Evolutionary conservation across 306 rosid genomes (phyloP).

Genomic region (Hippophae rhamnoides): DNA sequence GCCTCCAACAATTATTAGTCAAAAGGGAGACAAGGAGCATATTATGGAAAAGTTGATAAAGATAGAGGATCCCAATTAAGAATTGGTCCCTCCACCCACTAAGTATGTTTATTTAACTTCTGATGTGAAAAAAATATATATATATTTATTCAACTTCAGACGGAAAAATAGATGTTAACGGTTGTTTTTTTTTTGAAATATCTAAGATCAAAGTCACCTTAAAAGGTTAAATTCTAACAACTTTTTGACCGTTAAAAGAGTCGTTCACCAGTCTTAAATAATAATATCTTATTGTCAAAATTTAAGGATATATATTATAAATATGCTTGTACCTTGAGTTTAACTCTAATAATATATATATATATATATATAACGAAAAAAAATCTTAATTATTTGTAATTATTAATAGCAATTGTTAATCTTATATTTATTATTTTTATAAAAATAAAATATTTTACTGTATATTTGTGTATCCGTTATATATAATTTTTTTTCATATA

Average conservation of each 20-base stretch:
- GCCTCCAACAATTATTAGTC: constrained; percentile 24
- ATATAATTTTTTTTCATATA: no score
- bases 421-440: no score
- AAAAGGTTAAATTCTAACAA: background rate
- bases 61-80: constrained; percentile 18
- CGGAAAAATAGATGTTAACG: constrained; percentile 24
- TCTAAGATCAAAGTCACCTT: constrained; percentile 10
- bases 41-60: constrained; percentile 43
- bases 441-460: no score
- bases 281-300: no score
- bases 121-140: background rate
- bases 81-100: constrained; percentile 57
- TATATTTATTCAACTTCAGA: background rate
- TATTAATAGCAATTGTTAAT: no score
- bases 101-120: constrained; percentile 35
- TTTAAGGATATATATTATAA: no score
- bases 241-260: constrained; percentile 36
- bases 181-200: constrained; percentile 6
- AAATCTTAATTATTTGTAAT: no score
- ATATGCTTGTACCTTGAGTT: no score
- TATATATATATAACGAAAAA: no score
- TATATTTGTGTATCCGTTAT: no score
- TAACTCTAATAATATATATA: no score
- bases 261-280: constrained; percentile 25
- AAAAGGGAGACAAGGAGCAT: constrained; percentile 56